Conservation (phyloP, 2,329 filamentous ascomycete species). For the Teratosphaeria epicoccoides region DNA sequence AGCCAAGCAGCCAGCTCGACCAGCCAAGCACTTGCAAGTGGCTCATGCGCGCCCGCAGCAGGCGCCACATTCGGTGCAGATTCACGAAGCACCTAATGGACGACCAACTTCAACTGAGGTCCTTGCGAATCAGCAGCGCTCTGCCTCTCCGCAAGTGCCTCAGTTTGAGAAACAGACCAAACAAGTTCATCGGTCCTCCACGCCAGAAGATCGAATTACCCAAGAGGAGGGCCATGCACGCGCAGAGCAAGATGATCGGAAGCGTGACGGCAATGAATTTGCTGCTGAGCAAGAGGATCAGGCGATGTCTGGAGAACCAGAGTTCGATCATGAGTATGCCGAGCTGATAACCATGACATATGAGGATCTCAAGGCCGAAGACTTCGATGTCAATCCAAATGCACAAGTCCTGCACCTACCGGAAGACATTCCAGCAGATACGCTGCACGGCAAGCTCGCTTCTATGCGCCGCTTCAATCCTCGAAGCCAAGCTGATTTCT, state of each 20-base stretch:
- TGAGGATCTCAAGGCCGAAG: slow-evolving; percentile 15
- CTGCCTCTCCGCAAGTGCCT: neutral
- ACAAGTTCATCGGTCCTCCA: neutral
- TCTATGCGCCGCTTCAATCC: slow-evolving; percentile 3
- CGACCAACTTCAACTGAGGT: neutral
- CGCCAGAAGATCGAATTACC: neutral
- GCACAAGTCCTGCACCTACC: neutral
- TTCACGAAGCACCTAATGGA: neutral
- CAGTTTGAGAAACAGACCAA: neutral
- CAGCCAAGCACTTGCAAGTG: neutral
- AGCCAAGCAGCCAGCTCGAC: neutral
- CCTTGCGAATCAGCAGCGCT: neutral
- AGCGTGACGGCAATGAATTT: neutral
- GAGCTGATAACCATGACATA: slow-evolving; percentile 20
- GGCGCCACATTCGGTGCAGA: neutral
- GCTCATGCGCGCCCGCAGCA: neutral
- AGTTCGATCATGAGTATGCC: slow-evolving; percentile 19
- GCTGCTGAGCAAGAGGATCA: neutral
- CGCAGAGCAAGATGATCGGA: neutral
- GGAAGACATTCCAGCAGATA: neutral
- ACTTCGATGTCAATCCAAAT: slow-evolving; percentile 20
- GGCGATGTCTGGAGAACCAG: neutral
- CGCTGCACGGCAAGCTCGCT: slow-evolving; percentile 16
- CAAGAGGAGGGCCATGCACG: neutral
- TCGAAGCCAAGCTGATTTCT: slow-evolving; percentile 38